Evolutionary conservation across 164 flowering plant species (phyloP).

Genomic region (Pachysandra terminalis): DNA sequence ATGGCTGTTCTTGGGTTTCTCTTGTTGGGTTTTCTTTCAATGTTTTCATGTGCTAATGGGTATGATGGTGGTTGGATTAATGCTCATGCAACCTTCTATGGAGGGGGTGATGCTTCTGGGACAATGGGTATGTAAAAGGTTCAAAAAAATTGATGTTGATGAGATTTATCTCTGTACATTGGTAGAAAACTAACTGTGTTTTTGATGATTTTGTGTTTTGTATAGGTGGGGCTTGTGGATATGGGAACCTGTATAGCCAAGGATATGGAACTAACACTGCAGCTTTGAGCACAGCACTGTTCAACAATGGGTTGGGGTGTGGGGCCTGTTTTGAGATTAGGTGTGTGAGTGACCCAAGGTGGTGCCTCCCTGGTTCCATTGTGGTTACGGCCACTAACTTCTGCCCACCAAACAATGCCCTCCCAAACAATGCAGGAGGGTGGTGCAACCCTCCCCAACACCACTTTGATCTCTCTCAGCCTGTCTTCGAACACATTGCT

Average conservation of each 20-base stretch:
- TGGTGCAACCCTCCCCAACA: constrained; percentile 82
- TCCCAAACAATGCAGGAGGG: constrained; percentile 54
- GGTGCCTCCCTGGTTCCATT: constrained; percentile 64
- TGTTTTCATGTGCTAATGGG: constrained; percentile 35
- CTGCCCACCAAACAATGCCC: constrained; percentile 72
- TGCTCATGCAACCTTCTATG: constrained; percentile 54
- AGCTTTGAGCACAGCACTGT: constrained; percentile 71
- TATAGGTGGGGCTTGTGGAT: constrained; percentile 85
- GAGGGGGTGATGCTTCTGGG: constrained; percentile 56
- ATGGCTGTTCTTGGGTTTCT: constrained; percentile 38
- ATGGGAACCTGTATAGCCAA: constrained; percentile 72
- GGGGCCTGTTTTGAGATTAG: constrained; percentile 73
- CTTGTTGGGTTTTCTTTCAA: constrained; percentile 43
- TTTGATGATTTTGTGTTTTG: not conserved
- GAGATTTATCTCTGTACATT: too few species aligned
- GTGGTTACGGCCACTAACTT: constrained; percentile 82
- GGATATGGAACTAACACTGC: constrained; percentile 84
- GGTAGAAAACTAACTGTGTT: not conserved
- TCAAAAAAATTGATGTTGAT: too few species aligned
- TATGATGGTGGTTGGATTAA: constrained; percentile 35
- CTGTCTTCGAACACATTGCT: constrained; percentile 70
- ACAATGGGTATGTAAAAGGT: constrained; percentile 56
- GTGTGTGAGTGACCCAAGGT: constrained; percentile 51
- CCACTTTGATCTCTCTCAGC: constrained; percentile 84
- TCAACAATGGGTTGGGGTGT: constrained; percentile 69